A percentile compares a stretch with the other conserved stretches of the same genome.
Conservation (phyloP, 2,329 filamentous ascomycete species). For the Juglanconis juglandina region DNA sequence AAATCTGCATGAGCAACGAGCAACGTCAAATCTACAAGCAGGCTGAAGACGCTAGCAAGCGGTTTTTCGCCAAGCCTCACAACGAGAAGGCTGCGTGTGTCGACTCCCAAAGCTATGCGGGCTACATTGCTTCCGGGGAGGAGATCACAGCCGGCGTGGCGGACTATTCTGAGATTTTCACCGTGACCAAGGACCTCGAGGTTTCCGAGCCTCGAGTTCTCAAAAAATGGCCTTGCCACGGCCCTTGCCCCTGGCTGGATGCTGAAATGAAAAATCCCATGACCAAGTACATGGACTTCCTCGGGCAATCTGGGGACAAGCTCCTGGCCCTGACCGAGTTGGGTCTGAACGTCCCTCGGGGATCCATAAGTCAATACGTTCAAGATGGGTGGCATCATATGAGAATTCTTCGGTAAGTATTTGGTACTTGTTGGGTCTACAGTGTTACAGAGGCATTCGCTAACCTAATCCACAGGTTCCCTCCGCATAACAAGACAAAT, state of each 20-base stretch:
- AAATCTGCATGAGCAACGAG: constrained; percentile 37
- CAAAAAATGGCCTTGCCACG: constrained; percentile 46
- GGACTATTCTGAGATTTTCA: constrained; percentile 52
- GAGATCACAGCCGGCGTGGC: constrained; percentile 46
- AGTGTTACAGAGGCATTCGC: neutral
- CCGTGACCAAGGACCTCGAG: constrained; percentile 46
- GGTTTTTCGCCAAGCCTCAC: constrained; percentile 36
- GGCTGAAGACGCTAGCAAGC: constrained; percentile 34
- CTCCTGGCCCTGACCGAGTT: constrained; percentile 44
- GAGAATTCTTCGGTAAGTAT: constrained; percentile 40
- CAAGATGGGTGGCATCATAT: constrained; percentile 51
- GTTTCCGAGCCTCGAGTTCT: constrained; percentile 36
- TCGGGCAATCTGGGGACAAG: constrained; percentile 40
- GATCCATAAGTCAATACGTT: constrained; percentile 39
- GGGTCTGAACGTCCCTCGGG: constrained; percentile 38
- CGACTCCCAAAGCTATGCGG: constrained; percentile 43
- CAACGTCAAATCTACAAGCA: constrained; percentile 34
- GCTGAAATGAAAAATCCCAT: constrained; percentile 37
- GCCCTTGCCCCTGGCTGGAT: constrained; percentile 46
- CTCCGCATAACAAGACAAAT: constrained; percentile 35
- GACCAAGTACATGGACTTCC: constrained; percentile 37
- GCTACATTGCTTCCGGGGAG: constrained; percentile 48
- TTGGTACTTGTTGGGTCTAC: neutral
- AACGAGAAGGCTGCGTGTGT: constrained; percentile 40
- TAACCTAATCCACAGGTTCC: constrained; percentile 26